Evolutionary conservation across 1,284 basidiomycete species (phyloP).

Genomic region (Volvariella volvacea): DNA sequence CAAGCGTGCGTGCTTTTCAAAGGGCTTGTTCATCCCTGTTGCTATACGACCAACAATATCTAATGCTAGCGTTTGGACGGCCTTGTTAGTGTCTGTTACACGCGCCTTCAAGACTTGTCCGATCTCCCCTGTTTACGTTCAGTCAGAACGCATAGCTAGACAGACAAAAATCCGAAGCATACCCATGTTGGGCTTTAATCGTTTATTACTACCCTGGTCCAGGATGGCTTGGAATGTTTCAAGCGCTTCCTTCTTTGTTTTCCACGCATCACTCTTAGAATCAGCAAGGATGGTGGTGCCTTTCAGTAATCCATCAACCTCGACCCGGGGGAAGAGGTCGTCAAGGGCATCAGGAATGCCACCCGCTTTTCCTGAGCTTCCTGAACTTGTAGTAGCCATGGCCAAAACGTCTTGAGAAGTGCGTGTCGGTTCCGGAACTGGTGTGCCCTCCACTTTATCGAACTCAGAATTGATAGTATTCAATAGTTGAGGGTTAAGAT

Average conservation of each 20-base stretch:
- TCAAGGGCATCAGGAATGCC: constrained; percentile 71
- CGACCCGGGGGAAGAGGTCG: constrained; percentile 92
- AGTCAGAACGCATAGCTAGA: constrained; percentile 8
- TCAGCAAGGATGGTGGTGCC: constrained; percentile 81
- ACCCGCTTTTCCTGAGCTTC: constrained; percentile 29
- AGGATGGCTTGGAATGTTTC: constrained; percentile 81
- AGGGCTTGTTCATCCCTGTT: constrained; percentile 89
- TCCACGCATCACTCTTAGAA: constrained; percentile 92
- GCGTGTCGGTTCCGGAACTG: constrained; percentile 77
- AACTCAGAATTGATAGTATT: constrained; percentile 90
- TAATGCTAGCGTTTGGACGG: constrained; percentile 86
- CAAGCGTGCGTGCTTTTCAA: constrained; percentile 83
- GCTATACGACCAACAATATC: constrained; percentile 90
- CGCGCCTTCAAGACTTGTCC: constrained; percentile 84
- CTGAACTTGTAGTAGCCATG: constrained; percentile 35
- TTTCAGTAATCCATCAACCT: constrained; percentile 83
- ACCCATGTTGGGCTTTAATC: constrained; percentile 90
- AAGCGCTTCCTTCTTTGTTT: constrained; percentile 92
- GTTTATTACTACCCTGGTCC: constrained; percentile 87
- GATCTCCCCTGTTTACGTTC: constrained; percentile 67
- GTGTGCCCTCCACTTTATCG: constrained; percentile 83
- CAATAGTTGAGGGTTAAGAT: constrained; percentile 92
- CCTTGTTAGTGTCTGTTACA: constrained; percentile 90
- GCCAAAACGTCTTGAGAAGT: constrained; percentile 68
- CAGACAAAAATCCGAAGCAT: constrained; percentile 18